Evolutionary conservation across 257 asterid species (phyloP), one percentile per base, ranked within the genome.

Genomic region (Scutellaria minor): DNA sequence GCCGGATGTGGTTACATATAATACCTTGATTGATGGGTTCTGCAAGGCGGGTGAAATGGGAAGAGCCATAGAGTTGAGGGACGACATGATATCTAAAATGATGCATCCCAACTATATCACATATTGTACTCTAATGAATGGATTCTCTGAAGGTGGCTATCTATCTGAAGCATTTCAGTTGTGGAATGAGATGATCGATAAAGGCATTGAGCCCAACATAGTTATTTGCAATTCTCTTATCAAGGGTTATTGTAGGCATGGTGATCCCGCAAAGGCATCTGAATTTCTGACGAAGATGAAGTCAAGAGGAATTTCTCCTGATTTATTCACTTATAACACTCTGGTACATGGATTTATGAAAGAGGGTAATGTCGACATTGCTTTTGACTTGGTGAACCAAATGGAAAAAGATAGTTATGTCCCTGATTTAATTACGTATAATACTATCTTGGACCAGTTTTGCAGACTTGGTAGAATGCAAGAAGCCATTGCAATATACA

Each of bases 111-210:
- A 82, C 73, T 73, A 54, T 64, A 79, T 87, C 59, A 88, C 96
- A 0, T 90, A 80, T 14, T 85, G 92, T 11, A 82, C 85, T 59
- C 83, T 90, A 24, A 83, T 90, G 51, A 88, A 88, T 68, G 94
- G 96, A 48, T 90, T 78, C 73, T 90, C 92, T 65, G 78, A 75
- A 41, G 74, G 73, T 44, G 94, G 96, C 42, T 20, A 48, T 39
- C 42, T 90, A 9, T 67, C 83, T 9, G 83, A 88, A 37, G 97
- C 97, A 24, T 76, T 87, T 68, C 48, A 61, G 24, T 71, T 84
- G 59, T 90, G 91, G 93, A 81, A 84, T 52, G 92, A 90, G 85
- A 90, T 90, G 97, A 68, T 85, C n/a, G 81, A 56, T 76, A 68
- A 71, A 66, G 85, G 83, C 48, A 72, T 85, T 45, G 75, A 79